Evolutionary conservation across 805 yeast genomes (phyloP), one percentile per base, ranked within the genome.

Genomic region (Pichia californica): DNA sequence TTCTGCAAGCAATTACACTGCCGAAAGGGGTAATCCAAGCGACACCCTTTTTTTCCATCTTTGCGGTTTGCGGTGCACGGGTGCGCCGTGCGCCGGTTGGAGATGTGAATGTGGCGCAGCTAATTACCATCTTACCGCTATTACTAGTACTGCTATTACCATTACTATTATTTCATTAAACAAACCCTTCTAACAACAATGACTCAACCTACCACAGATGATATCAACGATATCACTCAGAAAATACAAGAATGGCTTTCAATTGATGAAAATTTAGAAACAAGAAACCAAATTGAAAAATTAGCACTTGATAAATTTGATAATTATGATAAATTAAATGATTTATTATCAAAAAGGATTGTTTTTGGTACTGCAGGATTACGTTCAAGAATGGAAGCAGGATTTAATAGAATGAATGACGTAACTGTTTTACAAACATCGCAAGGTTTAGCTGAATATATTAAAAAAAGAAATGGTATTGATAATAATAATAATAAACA

Each of bases 301-400:
- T 68, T 86, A 7, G 68, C 70, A 13, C 55, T 57, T 1, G 19
- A 27, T 18, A 15, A 15, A 7, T 46, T 50, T 0, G 51, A 61
- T 3, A 57, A 77, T 46, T 62, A 65, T 52, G 62, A 55, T 0
- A 77, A 67, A 41, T 66, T 88, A 31, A 76, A 74, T 36, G 57
- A 58, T 31, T 68, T 83, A 40, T 67, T 88, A 26, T 56, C 73
- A 35, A 52, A 56, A n/a, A 64, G 96, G 41, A 81, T 89, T 23
- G 67, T 79, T 11, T 91, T 91, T 62, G 98, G 98, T 0, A 91
- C 98, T 0, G 96, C 98, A 3, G 98, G 97, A 0, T 73, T 93
- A 38, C 69, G 99, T 23, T 77, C 95, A 2, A 67, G 71, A 19
- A 88, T 93, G 96, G 89, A 81, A 48, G 88, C 96, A 0, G 98